phyloP scores from a whole-genome alignment of 2,329 filamentous ascomycete genomes.

The Epichloe sibirici region DNA sequence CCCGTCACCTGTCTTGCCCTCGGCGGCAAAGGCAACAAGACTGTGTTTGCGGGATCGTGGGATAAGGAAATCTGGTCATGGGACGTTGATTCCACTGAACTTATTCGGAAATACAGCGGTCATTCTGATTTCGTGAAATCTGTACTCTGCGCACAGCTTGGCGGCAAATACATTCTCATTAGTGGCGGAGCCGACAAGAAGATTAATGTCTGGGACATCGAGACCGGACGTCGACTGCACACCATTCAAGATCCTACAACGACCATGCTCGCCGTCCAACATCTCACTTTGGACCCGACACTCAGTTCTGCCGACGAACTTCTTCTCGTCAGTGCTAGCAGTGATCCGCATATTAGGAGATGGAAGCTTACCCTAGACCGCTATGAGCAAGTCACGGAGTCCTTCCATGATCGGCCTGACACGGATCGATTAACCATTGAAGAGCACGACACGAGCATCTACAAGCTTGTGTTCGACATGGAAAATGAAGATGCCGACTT shows the following conservation, averaged over 20 bases:
- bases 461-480: conserved; percentile 61
- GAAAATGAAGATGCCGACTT: conserved; percentile 54
- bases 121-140: conserved; percentile 90
- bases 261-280: conserved; percentile 66
- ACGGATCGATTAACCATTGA: conserved; percentile 44
- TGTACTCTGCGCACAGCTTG: conserved; percentile 49
- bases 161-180: conserved; percentile 51
- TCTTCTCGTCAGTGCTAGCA: conserved; percentile 66
- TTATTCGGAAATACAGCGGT: conserved; percentile 52
- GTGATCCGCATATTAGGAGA: conserved; percentile 64
- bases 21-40: conserved; percentile 41
- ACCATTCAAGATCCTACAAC: conserved; percentile 62
- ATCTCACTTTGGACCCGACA: conserved; percentile 62
- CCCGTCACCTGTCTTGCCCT: conserved; percentile 70
- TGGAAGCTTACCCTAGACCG: conserved; percentile 51
- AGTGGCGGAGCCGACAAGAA: conserved; percentile 69
- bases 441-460: conserved; percentile 84
- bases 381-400: conserved; percentile 42
- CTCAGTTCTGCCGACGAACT: conserved; percentile 37
- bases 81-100: conserved; percentile 46
- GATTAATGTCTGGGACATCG: conserved; percentile 72
- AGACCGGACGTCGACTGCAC: conserved; percentile 55
- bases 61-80: conserved; percentile 88
- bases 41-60: conserved; percentile 82
- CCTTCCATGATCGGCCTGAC: conserved; percentile 27